Evolutionary conservation across 2,329 filamentous ascomycete species (phyloP), one percentile per base, ranked within the genome.

Genomic region (Pestalotiopsis sp.): DNA sequence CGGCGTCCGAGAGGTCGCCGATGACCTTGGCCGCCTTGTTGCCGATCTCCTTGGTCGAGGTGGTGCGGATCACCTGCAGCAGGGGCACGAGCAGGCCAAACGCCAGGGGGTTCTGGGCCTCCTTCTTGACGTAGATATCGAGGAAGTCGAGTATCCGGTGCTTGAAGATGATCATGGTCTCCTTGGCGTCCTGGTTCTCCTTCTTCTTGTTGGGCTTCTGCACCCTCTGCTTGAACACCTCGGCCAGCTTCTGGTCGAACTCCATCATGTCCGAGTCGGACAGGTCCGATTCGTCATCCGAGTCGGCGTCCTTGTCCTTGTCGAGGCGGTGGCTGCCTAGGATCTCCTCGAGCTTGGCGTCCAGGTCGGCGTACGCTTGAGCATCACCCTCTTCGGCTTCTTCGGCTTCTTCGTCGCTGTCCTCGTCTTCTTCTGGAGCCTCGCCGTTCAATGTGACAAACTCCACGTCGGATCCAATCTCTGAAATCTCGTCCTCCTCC

Each of bases 131-230:
- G 79, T 94, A 98, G 71, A 96, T 92, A 70, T 92, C 89, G 12
- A 98, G 85, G 1, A 98, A 87, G 76, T 98, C 96, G 4, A 98
- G 87, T 5, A 98, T 92, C 57, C 95, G 92, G 80, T 93, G 93
- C 84, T 99, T 99, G 87, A 99, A 97, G 81, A 95, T 95, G 75
- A 97, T 84, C 77, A 98, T 93, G 23, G 90, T 94, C 73, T 95
- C 92, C 77, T 93, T 96, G 67, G 95, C 95, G 70, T 95, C 92
- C 77, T 93, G 93, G 75, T 92, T 92, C 76, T 96, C 91, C 80
- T 95, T 93, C 82, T 95, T 96, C 77, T 92, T 91, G 78, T 87
- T 91, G 1, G 84, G 83, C 17, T 83, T 84, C 78, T 93, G 91
- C 72, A 88, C 89, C 63, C 91, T 90, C 72, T 95, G 91, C 72